Evolutionary conservation across 257 asterid genomes (phyloP), one percentile per base, ranked within the genome.

Genomic region (Jacaranda copaia): DNA sequence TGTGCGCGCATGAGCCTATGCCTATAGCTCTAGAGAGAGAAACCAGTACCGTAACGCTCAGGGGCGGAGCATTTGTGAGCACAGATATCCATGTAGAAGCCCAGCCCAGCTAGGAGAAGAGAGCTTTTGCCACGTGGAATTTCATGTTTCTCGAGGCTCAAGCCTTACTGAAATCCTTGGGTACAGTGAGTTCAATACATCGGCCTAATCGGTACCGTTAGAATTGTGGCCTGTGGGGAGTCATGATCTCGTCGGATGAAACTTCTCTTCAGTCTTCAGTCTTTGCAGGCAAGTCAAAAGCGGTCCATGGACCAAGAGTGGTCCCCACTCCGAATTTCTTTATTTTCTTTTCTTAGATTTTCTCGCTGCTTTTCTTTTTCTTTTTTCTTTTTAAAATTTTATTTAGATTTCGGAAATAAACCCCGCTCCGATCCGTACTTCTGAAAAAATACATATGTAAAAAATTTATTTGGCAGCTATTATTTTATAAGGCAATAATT

Each of bases 111-210:
- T 15, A 66, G 59, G 51, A 32, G 70, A 72, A 72, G 45, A 57
- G 51, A 61, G 65, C 20, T 69, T 43, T 49, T 61, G 79, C 85
- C 81, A 81, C 85, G 87, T 84, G 85, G 79, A 48, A 0, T 64
- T 11, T 57, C 77, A 57, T 62, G 20, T 56, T 69, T 78, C 75
- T 56, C 77, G 71, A 68, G 57, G 15, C 67, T 74, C 60, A 51
- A 67, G 46, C 6, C 49, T 55, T 39, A n/a, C 6, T 12, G 72
- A 65, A 57, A 58, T 53, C 52, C 57, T 77, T 45, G 39, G 63
- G 9, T 73, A 71, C 14, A 52, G 12, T 18, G 14, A 18, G 80
- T 42, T 67, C 71, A 80, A 8, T 69, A 15, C 74, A 75, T 69
- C 77, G 42, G 15, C 15, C 35, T 32, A 32, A 8, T 14, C 55